phyloP scores from a whole-genome alignment of 2,329 filamentous ascomycete species.

The Colletotrichum tabaci region DNA sequence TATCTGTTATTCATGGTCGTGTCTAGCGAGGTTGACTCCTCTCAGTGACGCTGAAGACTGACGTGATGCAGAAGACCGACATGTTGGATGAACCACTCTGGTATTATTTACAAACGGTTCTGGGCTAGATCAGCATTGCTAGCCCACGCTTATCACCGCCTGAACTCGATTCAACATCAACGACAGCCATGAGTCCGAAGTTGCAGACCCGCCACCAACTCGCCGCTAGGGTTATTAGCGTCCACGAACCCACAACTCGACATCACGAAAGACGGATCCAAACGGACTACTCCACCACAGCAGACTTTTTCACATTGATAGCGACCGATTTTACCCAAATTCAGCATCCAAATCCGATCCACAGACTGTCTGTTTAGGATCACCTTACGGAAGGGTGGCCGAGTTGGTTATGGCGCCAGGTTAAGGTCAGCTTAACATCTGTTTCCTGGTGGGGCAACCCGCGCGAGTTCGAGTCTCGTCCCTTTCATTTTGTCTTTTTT shows the following conservation, averaged over 20 bases:
- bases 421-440: slow-evolving; percentile 22
- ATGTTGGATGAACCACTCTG: too few relatives aligned
- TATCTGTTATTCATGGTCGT: not conserved
- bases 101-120: too few relatives aligned
- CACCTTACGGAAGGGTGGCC: not conserved
- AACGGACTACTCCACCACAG: not conserved
- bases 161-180: too few relatives aligned
- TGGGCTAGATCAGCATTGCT: too few relatives aligned
- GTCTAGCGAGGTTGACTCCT: not conserved
- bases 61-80: too few relatives aligned
- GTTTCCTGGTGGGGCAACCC: slow-evolving; percentile 22
- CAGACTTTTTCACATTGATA: not conserved
- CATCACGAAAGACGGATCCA: not conserved
- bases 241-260: not conserved
- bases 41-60: too few relatives aligned
- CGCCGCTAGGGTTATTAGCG: not conserved
- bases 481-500: slow-evolving; percentile 5
- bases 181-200: too few relatives aligned
- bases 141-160: too few relatives aligned
- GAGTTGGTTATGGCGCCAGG: slow-evolving; percentile 25
- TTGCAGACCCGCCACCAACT: not conserved
- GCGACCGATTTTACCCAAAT: fast-evolving
- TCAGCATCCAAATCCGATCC: not conserved
- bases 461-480: slow-evolving; percentile 21
- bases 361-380: not conserved